These are phyloP conservation scores for Solanum gracilifrons DNA, from an alignment of 257 asterid species.

Conservation along the genomic window DNA sequence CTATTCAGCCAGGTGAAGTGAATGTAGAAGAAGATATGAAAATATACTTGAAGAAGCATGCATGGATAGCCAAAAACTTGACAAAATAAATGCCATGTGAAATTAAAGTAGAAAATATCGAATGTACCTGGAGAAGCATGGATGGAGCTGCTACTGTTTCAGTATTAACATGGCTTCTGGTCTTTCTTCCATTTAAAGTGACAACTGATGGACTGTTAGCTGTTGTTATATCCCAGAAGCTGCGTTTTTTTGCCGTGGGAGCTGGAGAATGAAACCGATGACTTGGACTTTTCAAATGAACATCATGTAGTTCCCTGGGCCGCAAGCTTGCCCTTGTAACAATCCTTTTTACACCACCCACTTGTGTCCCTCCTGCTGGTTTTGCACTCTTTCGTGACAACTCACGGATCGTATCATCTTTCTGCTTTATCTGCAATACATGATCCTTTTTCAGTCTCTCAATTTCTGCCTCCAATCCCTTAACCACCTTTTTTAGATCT, in stretches of 20 bases:
- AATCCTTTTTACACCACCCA: slow-evolving; percentile 21
- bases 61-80: background rate
- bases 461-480: slow-evolving; percentile 38
- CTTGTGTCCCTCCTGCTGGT: slow-evolving; percentile 16
- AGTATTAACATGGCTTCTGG: slow-evolving; percentile 35
- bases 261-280: slow-evolving; percentile 41
- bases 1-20: background rate
- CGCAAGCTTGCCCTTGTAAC: slow-evolving; percentile 20
- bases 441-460: slow-evolving; percentile 47
- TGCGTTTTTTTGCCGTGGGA: slow-evolving; percentile 48
- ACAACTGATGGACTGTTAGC: slow-evolving; percentile 51
- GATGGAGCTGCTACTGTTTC: slow-evolving; percentile 39
- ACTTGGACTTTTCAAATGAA: slow-evolving; percentile 29
- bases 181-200: slow-evolving; percentile 43
- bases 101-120: background rate
- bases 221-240: slow-evolving; percentile 54
- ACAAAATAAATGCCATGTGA: background rate
- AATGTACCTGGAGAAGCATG: slow-evolving; percentile 53
- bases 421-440: slow-evolving; percentile 31
- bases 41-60: background rate
- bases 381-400: slow-evolving; percentile 32
- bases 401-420: slow-evolving; percentile 30
- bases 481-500: slow-evolving; percentile 28
- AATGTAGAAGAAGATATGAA: background rate
- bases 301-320: slow-evolving; percentile 20